Percentiles rank a stretch among this genome's conserved stretches.
phyloP scores from a whole-genome alignment of 2,329 filamentous ascomycete species.

The Juglanconis sp. region DNA sequence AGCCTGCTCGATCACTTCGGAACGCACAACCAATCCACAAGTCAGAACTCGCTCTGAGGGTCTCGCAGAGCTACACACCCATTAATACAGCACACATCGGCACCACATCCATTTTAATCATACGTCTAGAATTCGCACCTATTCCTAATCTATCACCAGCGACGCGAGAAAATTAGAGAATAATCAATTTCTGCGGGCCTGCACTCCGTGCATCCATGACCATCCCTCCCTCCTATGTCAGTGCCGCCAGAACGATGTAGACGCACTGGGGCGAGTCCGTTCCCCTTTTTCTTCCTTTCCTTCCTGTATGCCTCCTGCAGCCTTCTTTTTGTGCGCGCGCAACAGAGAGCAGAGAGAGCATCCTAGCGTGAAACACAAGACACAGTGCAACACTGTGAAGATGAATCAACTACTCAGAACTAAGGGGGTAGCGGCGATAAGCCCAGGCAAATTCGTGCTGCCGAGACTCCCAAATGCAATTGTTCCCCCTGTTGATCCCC shows the following conservation, averaged over 20 bases:
- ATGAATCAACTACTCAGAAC: no score
- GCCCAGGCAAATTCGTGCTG: background rate
- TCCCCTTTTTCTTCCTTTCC: background rate
- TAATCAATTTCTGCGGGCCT: conserved; percentile 16
- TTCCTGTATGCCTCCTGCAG: background rate
- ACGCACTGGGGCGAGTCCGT: background rate
- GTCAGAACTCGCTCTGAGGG: no score
- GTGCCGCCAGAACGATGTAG: background rate
- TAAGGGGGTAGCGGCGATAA: background rate
- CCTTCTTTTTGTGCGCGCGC: no score
- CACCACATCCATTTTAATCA: no score
- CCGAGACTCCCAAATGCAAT: conserved; percentile 12
- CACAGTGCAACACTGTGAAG: no score
- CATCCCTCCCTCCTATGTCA: background rate
- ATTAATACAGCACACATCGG: no score
- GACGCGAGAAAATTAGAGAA: background rate
- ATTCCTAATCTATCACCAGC: background rate
- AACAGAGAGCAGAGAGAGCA: no score
- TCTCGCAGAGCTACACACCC: no score
- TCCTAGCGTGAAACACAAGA: no score
- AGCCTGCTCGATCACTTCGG: no score
- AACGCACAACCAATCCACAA: no score
- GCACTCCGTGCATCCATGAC: conserved; percentile 17
- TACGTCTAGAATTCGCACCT: background rate
- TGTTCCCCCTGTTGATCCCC: background rate